Evolutionary conservation across 192 early-diverging fungal species (phyloP).

Genomic region (Phycomyces blakesleeanus): DNA sequence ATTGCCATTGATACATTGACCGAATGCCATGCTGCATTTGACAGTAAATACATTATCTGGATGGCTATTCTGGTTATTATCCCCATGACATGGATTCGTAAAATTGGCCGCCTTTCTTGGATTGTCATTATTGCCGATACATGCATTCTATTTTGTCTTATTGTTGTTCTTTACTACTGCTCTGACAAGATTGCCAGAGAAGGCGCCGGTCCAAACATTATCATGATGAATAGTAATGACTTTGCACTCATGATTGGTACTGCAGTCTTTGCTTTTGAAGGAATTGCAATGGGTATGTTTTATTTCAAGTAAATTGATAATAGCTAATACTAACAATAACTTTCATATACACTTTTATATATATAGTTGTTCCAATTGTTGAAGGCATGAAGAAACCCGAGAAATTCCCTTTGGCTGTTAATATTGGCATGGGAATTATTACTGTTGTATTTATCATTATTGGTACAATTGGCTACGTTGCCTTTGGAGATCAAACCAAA

Average conservation of each 20-base stretch:
- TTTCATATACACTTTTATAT: too few relatives aligned
- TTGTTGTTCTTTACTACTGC: constrained; percentile 56
- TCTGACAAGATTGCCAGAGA: constrained; percentile 44
- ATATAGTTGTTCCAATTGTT: constrained; percentile 51
- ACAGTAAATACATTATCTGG: constrained; percentile 67
- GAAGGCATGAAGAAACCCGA: constrained; percentile 81
- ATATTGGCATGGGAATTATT: constrained; percentile 57
- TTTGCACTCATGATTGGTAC: constrained; percentile 74
- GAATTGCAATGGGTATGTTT: constrained; percentile 30
- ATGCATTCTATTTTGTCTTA: constrained; percentile 69
- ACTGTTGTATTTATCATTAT: constrained; percentile 65
- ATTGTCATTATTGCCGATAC: constrained; percentile 67
- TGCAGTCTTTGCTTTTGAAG: constrained; percentile 45
- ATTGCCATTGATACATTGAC: constrained; percentile 63
- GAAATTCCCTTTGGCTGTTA: constrained; percentile 67
- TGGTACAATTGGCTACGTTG: constrained; percentile 70
- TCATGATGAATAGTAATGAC: constrained; percentile 52
- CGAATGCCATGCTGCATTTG: constrained; percentile 54
- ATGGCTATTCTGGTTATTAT: constrained; percentile 68
- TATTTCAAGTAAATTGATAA: background rate
- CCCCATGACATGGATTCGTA: constrained; percentile 63
- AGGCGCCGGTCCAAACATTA: constrained; percentile 49
- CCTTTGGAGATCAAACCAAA: constrained; percentile 74
- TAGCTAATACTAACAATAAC: background rate
- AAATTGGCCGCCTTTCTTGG: constrained; percentile 48